A percentile compares a stretch with the other conserved stretches of the same genome.
These are phyloP conservation scores for Ophiostoma himal-ulmi DNA, from an alignment of 2,329 filamentous ascomycete genomes.

Conservation along the genomic window DNA sequence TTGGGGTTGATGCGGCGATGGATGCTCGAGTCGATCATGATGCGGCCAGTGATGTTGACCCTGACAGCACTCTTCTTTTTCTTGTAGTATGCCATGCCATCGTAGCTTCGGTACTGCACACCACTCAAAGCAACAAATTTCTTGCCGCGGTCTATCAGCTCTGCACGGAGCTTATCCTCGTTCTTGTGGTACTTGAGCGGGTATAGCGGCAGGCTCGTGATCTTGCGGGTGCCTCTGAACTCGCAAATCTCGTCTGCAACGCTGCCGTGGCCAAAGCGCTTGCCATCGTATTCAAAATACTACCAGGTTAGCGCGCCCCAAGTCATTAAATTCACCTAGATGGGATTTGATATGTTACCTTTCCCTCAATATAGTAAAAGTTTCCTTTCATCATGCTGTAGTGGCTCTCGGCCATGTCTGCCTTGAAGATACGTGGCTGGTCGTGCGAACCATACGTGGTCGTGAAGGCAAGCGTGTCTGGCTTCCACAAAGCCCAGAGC, in stretches of 20 bases:
- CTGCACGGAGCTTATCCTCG: constrained; percentile 55
- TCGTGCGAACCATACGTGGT: constrained; percentile 71
- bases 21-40: constrained; percentile 81
- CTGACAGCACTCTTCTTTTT: constrained; percentile 69
- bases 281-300: constrained; percentile 86
- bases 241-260: constrained; percentile 62
- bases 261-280: constrained; percentile 70
- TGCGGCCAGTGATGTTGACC: constrained; percentile 76
- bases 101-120: constrained; percentile 75
- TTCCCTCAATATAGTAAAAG: constrained; percentile 71
- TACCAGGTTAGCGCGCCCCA: constrained; percentile 28
- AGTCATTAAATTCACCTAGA: not conserved
- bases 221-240: constrained; percentile 78
- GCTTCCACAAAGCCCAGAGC: constrained; percentile 84
- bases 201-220: constrained; percentile 70
- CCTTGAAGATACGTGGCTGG: constrained; percentile 75
- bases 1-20: constrained; percentile 83
- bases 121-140: constrained; percentile 77
- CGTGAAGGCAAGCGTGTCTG: constrained; percentile 71
- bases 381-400: constrained; percentile 63
- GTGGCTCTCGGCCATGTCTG: constrained; percentile 69
- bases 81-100: constrained; percentile 80
- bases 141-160: constrained; percentile 74
- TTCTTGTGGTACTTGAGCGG: constrained; percentile 77
- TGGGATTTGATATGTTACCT: constrained; percentile 30